Percentiles rank a stretch among this genome's conserved stretches.
Evolutionary conservation across 768 basidiomycete species (phyloP).

Genomic region (Boletus insuetus): DNA sequence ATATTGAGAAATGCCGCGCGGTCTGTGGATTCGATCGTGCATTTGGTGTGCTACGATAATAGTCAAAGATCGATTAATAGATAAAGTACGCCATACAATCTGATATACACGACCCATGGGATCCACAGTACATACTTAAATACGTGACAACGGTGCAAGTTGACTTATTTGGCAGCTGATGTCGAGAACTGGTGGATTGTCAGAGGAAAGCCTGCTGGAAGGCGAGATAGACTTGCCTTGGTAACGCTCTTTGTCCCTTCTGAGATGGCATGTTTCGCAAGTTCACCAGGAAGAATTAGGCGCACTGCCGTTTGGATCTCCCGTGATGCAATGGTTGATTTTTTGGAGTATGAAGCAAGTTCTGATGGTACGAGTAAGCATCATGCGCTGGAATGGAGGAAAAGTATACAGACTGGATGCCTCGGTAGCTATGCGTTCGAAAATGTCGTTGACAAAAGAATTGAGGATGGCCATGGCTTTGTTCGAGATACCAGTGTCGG

Average conservation of each 20-base stretch:
- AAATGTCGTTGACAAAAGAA: conserved; percentile 93
- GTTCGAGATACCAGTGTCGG: conserved; percentile 98
- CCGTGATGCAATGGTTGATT: conserved; percentile 97
- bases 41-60: neutral
- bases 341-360: conserved; percentile 97
- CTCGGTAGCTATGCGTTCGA: conserved; percentile 87
- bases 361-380: conserved; percentile 41
- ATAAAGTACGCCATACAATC: conserved; percentile 30
- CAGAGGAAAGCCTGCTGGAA: neutral
- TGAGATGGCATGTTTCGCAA: conserved; percentile 98
- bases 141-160: conserved; percentile 6
- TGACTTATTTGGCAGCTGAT: conserved; percentile 41
- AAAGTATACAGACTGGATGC: conserved; percentile 66
- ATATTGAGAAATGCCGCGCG: no score
- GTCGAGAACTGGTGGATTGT: conserved; percentile 38
- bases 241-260: conserved; percentile 84
- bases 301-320: conserved; percentile 98
- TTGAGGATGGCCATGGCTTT: conserved; percentile 93
- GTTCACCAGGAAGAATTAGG: conserved; percentile 93
- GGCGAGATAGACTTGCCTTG: conserved; percentile 36
- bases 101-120: conserved; percentile 31
- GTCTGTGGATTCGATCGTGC: no score
- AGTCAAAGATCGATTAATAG: conserved; percentile 22
- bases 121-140: conserved; percentile 12
- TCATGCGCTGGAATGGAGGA: neutral